Percentiles rank a stretch among this genome's conserved stretches.
Conservation (phyloP, 1,139 yeast species). For the Blastobotrys apis region DNA sequence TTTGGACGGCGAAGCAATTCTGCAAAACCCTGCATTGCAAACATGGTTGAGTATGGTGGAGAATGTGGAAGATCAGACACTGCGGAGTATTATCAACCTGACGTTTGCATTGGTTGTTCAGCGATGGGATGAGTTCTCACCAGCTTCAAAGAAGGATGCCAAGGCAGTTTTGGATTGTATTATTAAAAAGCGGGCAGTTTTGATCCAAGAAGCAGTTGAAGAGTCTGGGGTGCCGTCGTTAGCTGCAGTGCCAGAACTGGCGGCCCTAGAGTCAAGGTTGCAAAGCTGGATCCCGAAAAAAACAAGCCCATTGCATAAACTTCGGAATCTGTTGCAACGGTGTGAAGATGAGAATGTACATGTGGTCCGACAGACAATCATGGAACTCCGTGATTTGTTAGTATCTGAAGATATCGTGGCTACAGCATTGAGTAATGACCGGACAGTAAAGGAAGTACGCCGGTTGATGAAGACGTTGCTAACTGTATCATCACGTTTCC, state of each 20-base stretch:
- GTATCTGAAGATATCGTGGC: constrained; percentile 43
- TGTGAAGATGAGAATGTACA: constrained; percentile 65
- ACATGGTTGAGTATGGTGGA: constrained; percentile 61
- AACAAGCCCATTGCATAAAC: constrained; percentile 11
- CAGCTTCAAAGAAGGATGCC: constrained; percentile 16
- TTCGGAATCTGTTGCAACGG: constrained; percentile 39
- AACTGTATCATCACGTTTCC: constrained; percentile 53
- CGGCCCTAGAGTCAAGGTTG: constrained; percentile 16
- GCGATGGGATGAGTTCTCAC: constrained; percentile 47
- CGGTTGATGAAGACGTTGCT: constrained; percentile 53
- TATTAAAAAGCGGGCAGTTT: constrained; percentile 15
- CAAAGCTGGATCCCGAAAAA: neutral
- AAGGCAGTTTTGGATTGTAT: constrained; percentile 20
- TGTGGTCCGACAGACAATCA: constrained; percentile 73
- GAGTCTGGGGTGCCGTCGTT: constrained; percentile 27
- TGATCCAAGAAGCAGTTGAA: constrained; percentile 21
- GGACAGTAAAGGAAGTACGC: constrained; percentile 37
- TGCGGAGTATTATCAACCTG: constrained; percentile 53
- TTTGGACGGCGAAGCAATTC: constrained; percentile 55
- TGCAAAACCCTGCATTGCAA: constrained; percentile 58
- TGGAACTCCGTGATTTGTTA: constrained; percentile 54
- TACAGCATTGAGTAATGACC: constrained; percentile 28
- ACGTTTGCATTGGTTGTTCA: constrained; percentile 59
- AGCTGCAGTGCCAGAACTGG: constrained; percentile 24
- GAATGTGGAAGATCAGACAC: constrained; percentile 43